Conservation (phyloP, 352 stramenopile genomes). For the Globisporangium apiculatum region DNA sequence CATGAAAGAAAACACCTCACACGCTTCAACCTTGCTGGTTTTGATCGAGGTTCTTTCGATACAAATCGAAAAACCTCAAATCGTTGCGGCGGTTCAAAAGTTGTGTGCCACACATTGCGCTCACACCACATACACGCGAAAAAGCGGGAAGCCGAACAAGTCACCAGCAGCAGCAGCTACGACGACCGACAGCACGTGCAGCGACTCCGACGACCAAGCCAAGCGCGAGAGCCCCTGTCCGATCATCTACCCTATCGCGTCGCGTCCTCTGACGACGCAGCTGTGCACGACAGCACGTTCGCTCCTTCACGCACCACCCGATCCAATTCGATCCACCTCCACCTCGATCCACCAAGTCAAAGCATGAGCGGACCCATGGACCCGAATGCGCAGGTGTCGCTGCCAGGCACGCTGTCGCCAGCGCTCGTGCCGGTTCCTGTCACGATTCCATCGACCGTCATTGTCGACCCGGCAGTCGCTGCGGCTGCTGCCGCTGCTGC, state of each 20-base stretch:
- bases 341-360: too few species aligned
- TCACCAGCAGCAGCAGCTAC: not conserved
- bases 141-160: slow-evolving; percentile 8
- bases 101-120: slow-evolving; percentile 14
- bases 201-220: not conserved
- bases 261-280: too few species aligned
- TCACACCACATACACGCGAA: slow-evolving; percentile 8
- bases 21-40: too few species aligned
- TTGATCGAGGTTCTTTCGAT: too few species aligned
- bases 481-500: slow-evolving; percentile 8
- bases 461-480: slow-evolving; percentile 15
- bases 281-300: not conserved
- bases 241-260: too few species aligned
- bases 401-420: not conserved
- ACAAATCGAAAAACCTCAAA: not conserved
- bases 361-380: not conserved
- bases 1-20: too few species aligned
- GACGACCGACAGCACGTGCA: not conserved
- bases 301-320: not conserved
- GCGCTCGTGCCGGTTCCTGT: not conserved
- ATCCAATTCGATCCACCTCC: not conserved
- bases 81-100: not conserved
- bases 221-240: slow-evolving; percentile 1
- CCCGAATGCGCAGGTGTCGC: not conserved
- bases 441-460: not conserved